These are phyloP conservation scores for Leccinum disarticulatum DNA, from an alignment of 768 basidiomycete genomes.

Conservation along the genomic window DNA sequence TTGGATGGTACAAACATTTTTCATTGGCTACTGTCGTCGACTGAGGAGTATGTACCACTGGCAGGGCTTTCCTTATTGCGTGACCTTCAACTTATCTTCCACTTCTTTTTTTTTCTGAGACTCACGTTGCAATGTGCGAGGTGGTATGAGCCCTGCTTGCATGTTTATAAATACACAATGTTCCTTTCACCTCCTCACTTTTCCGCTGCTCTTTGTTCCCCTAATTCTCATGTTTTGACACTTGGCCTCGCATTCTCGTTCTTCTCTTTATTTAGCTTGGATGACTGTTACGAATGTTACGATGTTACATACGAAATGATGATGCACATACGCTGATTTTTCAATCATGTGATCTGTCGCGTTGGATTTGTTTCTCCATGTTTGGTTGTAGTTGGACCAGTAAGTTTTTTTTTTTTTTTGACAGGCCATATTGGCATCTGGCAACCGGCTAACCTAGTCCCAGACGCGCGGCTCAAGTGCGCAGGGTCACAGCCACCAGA, in stretches of 20 bases:
- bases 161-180: slow-evolving; percentile 3
- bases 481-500: no score
- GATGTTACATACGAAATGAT: slow-evolving; percentile 28
- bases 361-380: slow-evolving; percentile 20
- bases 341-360: slow-evolving; percentile 17
- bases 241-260: slow-evolving; percentile 2
- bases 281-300: slow-evolving; percentile 29
- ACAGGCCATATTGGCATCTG: no score
- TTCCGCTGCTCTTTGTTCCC: slow-evolving; percentile 8
- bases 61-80: slow-evolving; percentile 25
- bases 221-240: slow-evolving; percentile 13
- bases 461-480: no score
- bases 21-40: slow-evolving; percentile 12
- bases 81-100: slow-evolving; percentile 22
- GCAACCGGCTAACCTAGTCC: no score
- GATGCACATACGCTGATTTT: slow-evolving; percentile 17
- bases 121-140: slow-evolving; percentile 1
- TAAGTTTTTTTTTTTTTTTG: no score
- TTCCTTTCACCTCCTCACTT: slow-evolving; percentile 3
- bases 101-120: slow-evolving; percentile 7
- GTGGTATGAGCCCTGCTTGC: neutral
- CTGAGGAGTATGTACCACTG: slow-evolving; percentile 18
- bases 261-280: slow-evolving; percentile 11
- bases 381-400: slow-evolving; percentile 19
- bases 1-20: slow-evolving; percentile 18